Base-by-base conservation (phyloP, 2,329 filamentous ascomycete genomes). In the Cladosporium sp. region DNA sequence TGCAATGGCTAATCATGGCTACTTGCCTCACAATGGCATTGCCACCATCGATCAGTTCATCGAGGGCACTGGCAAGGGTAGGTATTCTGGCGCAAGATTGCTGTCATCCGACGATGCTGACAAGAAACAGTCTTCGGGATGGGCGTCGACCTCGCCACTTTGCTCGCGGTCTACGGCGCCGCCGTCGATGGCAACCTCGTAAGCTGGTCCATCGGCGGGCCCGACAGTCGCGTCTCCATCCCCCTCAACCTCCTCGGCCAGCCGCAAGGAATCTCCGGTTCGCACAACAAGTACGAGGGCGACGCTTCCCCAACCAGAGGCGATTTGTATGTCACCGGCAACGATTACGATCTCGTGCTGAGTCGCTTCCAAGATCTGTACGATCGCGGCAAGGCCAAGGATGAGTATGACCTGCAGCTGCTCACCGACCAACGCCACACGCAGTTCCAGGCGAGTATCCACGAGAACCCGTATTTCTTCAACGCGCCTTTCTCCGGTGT, bases 231-330 rank as follows among this genome's bases (percentile, higher is more conserved):
- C 2, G 50, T 57, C 24, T 29, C 30, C 13, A 43, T 55, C 11
- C 52, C 54, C 9, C 30, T 24, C 5, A 47, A 47, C 38, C 47
- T 62, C 8, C 55, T 63, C 22, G 57, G 58, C 20, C 55, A 59
- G 6, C 60, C 59, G 5, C 57, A 61, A 32, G 60, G 58, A 37
- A 50, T 63, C 15, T 57, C 55, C 29, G 59, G 58, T 24, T 57
- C 54, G 8, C 65, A 69, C 58, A 67, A 66, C 56, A 64, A 67
- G 51, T 70, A 68, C 53, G 67, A 70, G 58, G 52, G 51, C 12
- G 67, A 70, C 49, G 63, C 54, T 9, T 67, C 63, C 4, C 66
- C 67, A 2, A 64, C 61, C 8, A 56, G 67, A 15, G 60, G 56
- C 39, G 65, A 70, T 32, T 48, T 68, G 8, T 67, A 66, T 51